Percentiles rank a stretch among this genome's conserved stretches.
phyloP scores from a whole-genome alignment of 2,329 filamentous ascomycete species.

The Juglanconis oblonga region DNA sequence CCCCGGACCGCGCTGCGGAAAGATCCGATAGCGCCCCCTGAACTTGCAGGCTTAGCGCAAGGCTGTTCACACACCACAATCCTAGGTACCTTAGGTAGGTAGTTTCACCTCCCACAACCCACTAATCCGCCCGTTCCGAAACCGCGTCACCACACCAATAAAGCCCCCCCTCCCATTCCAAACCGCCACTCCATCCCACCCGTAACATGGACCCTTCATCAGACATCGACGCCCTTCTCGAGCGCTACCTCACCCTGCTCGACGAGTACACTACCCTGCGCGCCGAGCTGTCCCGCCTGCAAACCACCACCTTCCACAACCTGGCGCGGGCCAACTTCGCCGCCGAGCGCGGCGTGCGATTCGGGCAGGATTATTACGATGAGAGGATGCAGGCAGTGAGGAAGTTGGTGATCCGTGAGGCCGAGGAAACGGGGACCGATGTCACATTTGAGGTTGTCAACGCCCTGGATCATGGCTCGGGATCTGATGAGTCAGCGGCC shows the following conservation, averaged over 20 bases:
- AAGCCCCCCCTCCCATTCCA: not conserved
- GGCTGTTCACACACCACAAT: not conserved
- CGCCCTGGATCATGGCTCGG: not conserved
- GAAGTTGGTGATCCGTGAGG: not conserved
- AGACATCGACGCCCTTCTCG: conserved; percentile 61
- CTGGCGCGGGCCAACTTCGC: conserved; percentile 76
- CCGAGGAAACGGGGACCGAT: not conserved
- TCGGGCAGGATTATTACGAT: conserved; percentile 70
- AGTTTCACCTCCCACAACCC: not conserved
- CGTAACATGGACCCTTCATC: conserved; percentile 6
- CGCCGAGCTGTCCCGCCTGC: conserved; percentile 47
- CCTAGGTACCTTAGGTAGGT: not conserved
- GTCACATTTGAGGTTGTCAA: not conserved
- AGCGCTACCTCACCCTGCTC: conserved; percentile 62
- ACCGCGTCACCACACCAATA: not conserved
- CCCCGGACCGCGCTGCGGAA: conserved; percentile 5
- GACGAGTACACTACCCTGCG: conserved; percentile 65
- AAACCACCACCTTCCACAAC: conserved; percentile 54
- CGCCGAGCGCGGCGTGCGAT: conserved; percentile 60
- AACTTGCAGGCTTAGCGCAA: not conserved
- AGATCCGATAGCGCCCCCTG: conserved; percentile 8
- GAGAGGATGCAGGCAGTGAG: conserved; percentile 65
- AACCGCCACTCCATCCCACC: not conserved
- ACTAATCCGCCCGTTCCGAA: not conserved
- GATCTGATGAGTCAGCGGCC: not conserved